Conservation (phyloP, 83 land plant species). For the Picea abies region DNA sequence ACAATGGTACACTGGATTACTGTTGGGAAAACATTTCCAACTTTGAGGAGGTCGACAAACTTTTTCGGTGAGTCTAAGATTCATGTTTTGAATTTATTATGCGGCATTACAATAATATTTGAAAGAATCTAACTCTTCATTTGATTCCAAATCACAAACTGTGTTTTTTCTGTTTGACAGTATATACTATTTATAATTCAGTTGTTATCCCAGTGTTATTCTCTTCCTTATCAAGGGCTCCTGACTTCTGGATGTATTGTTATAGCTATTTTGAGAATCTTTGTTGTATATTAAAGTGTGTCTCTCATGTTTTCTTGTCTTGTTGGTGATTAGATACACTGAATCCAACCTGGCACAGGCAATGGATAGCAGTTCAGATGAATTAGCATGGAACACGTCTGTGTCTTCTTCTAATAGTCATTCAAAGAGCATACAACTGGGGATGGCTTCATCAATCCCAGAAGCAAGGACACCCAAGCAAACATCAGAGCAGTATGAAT, state of each 20-base stretch:
- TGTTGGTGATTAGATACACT: background rate
- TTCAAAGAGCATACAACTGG: background rate
- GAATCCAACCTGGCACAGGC: conserved; percentile 7
- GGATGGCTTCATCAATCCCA: background rate
- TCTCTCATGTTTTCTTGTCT: background rate
- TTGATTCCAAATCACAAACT: background rate
- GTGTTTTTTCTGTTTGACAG: background rate
- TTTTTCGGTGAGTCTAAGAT: conserved; percentile 21
- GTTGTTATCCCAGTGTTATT: background rate
- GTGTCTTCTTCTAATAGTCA: background rate
- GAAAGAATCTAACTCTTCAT: background rate
- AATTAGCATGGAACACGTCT: conserved; percentile 16
- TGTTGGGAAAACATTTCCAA: conserved; percentile 25
- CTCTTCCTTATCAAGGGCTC: background rate
- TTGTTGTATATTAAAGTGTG: background rate
- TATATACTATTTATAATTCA: background rate
- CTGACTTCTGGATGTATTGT: background rate
- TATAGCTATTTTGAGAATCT: background rate
- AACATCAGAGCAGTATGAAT: background rate
- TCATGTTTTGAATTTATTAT: background rate
- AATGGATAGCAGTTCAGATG: conserved; percentile 12
- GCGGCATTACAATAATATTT: too few relatives aligned
- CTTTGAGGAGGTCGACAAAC: conserved; percentile 27
- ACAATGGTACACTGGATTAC: conserved; percentile 20
- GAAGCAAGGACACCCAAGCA: background rate